Base-by-base conservation (phyloP, 2,329 filamentous ascomycete genomes). In the Alternaria infectoria region DNA sequence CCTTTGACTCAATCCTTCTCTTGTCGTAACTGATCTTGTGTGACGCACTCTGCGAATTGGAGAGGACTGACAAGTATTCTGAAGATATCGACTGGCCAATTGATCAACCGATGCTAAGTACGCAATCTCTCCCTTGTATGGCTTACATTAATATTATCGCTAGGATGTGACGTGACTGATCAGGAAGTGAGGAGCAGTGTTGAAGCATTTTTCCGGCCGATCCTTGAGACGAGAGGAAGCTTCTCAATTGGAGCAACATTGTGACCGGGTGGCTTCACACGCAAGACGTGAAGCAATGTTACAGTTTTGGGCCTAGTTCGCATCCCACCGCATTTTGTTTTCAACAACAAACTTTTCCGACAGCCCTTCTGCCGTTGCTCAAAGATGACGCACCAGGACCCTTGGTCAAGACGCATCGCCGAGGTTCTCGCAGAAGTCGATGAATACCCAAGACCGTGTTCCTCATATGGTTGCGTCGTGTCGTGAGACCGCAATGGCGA, bases 391-490 rank as follows among this genome's bases (percentile, higher is more conserved):
- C 32, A 3, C 4, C 4, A n/a, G 7, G 32, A 36, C 32, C 2
- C 15, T 6, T 36, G 3, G 4, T 36, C 32, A 15, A n/a, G 7
- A n/a, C 3, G 3, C 30, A 8, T 36, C 7, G 30, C 13, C 12
- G 13, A 4, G 30, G 6, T 4, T 2, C 3, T 36, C 13, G 13
- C 13, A 4, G 4, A 36, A 1, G 13, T 36, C 2, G 13, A 4
- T 36, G 0, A 2, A 36, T n/a, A 0, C 15, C 15, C 7, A 7
- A 1, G 32, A 1, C 7, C 0, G 32, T 36, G 13, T n/a, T 9
- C 7, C 32, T n/a, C 32, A 36, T n/a, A n/a, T 36, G 32, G 32
- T 36, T 36, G 32, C n/a, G 32, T 36, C 15, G 8, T 36, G 32
- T 36, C 8, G 7, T 36, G 32, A 36, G 4, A n/a, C 15, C 32